Evolutionary conservation across 371 early-diverging fungal species (phyloP).

Genomic region (Dichotomocladium elegans): DNA sequence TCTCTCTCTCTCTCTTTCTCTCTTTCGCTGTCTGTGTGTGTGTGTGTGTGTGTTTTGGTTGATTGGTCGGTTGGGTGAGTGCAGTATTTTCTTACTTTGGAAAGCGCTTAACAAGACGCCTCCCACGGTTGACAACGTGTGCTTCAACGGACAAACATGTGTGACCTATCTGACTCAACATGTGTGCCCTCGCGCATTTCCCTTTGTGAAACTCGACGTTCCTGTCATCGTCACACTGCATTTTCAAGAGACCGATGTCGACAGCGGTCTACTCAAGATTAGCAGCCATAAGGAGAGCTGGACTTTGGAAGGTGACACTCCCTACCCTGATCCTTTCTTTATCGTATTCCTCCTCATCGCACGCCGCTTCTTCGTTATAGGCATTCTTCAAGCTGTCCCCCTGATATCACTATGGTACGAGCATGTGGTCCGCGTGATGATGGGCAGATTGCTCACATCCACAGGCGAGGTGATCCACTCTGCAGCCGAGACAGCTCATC

Average conservation of each 20-base stretch:
- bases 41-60: no score
- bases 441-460: constrained; percentile 9
- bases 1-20: no score
- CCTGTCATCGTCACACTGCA: constrained; percentile 16
- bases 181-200: constrained; percentile 16
- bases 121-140: constrained; percentile 15
- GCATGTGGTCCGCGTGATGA: constrained; percentile 6
- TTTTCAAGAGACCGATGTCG: constrained; percentile 17
- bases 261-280: constrained; percentile 19
- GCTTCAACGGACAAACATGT: constrained; percentile 16
- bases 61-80: no score
- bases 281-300: constrained; percentile 15
- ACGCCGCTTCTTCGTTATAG: not conserved
- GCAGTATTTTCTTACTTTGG: constrained; percentile 17
- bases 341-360: not conserved
- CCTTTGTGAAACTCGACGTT: constrained; percentile 13
- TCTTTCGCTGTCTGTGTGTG: no score
- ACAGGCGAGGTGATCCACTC: constrained; percentile 7
- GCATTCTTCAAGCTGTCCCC: constrained; percentile 7
- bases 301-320: constrained; percentile 19
- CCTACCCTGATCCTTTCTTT: not conserved
- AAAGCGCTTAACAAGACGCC: constrained; percentile 14
- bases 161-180: constrained; percentile 18
- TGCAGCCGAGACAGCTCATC: not conserved
- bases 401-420: constrained; percentile 10